Evolutionary conservation across 2,329 filamentous ascomycete genomes (phyloP), one percentile per base, ranked within the genome.

Genomic region (Blastomyces percursus): DNA sequence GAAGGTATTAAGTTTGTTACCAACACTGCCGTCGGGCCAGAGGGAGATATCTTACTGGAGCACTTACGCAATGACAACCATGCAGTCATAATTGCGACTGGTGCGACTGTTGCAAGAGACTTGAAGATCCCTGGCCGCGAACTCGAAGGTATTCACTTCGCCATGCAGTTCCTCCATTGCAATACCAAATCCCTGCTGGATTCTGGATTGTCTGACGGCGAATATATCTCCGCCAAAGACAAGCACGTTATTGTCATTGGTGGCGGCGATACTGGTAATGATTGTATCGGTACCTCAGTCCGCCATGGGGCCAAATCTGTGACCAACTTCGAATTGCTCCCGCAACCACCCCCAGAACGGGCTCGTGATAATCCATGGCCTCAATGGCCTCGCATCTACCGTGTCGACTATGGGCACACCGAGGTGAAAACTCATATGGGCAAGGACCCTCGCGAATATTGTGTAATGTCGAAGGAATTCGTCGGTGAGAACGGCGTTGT

Each of bases 131-230:
- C 91, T 73, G 89, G 89, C 70, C 90, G 93, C 70, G 89, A 91
- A 74, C 82, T 96, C 8, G 86, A 93, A 57, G 93, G 93, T 61
- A 89, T 97, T 63, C 92, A 97, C 79, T 96, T 89, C 71, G 93
- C 93, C 68, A 97, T 96, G 93, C 87, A 96, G 77, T 96, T 96
- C 82, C 76, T 97, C 72, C 91, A 96, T 83, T 89, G 89, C 80
- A 97, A 97, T 82, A 97, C 93, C 75, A 96, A 96, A 82, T 96
- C 92, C 35, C 85, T 97, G 7, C 88, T 96, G 60, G 93, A 97
- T 80, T 96, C 92, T 14, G 86, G 91, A 72, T 84, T 96, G 35
- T 82, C 83, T 11, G 92, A 97, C 71, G 86, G 87, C 35, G 78
- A 88, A 61, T 97, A 96, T 78, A 93, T 97, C 73, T 93, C 90